Percentiles rank a stretch among this genome's conserved stretches.
Evolutionary conservation across 129 eudicot genomes (phyloP).

Genomic region (sunflower (Helianthus annuus)): DNA sequence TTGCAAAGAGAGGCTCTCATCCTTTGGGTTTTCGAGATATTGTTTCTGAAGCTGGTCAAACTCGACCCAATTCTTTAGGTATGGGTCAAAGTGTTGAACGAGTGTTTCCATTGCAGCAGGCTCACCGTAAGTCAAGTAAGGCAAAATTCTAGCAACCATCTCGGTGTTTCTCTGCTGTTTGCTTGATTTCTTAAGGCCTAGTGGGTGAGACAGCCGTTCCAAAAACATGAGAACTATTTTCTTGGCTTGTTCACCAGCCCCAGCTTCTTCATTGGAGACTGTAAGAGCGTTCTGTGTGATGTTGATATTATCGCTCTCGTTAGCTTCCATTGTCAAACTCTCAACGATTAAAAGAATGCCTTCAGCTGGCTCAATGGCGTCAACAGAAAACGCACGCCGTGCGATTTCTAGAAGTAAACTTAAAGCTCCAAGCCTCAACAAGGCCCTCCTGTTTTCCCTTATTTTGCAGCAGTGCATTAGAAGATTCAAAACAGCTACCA

Average conservation of each 20-base stretch:
- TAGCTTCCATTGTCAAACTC: slow-evolving; percentile 89
- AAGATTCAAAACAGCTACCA: slow-evolving; percentile 84
- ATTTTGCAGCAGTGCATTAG: slow-evolving; percentile 95
- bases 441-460: slow-evolving; percentile 89
- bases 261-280: slow-evolving; percentile 81
- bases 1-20: slow-evolving; percentile 67
- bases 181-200: slow-evolving; percentile 79
- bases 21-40: slow-evolving; percentile 65
- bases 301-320: slow-evolving; percentile 86
- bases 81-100: slow-evolving; percentile 80
- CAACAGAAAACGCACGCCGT: slow-evolving; percentile 93
- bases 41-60: slow-evolving; percentile 75
- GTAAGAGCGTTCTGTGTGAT: slow-evolving; percentile 73
- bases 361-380: slow-evolving; percentile 99
- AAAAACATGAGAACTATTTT: slow-evolving; percentile 94
- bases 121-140: slow-evolving; percentile 96
- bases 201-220: slow-evolving; percentile 81
- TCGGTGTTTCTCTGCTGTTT: slow-evolving; percentile 98
- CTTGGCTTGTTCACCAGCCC: slow-evolving; percentile 93
- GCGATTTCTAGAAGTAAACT: slow-evolving; percentile 92
- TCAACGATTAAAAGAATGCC: slow-evolving; percentile 96
- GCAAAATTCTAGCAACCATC: slow-evolving; percentile 98
- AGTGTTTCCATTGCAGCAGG: slow-evolving; percentile 99
- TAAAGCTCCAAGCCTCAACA: slow-evolving; percentile 79
- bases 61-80: slow-evolving; percentile 75